Percentiles rank a stretch among this genome's conserved stretches.
Conservation (phyloP, 257 asterid genomes). For the Solanum infundibuliforme region DNA sequence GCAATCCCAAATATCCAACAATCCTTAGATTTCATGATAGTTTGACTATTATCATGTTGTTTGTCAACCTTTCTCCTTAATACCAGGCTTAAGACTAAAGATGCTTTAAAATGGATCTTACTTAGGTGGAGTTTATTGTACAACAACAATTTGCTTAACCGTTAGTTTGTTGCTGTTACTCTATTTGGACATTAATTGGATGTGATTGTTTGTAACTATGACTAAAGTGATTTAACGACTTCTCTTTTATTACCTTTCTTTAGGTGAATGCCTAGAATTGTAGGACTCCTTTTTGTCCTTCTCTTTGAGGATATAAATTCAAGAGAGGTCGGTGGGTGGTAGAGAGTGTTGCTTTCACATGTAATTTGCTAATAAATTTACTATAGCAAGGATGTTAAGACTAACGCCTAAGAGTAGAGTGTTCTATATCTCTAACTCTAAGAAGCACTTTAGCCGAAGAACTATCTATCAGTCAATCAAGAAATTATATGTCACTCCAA, state of each 20-base stretch:
- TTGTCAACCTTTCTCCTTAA: not conserved
- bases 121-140: not conserved
- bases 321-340: not conserved
- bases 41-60: not conserved
- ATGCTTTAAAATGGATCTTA: not conserved
- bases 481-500: not conserved
- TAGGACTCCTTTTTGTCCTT: not conserved
- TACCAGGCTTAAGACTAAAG: not conserved
- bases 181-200: not conserved
- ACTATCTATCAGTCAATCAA: not conserved
- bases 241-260: not conserved
- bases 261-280: not conserved
- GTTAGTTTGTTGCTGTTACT: not conserved
- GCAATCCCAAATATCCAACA: not conserved
- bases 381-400: not conserved
- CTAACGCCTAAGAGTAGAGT: not conserved
- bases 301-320: not conserved
- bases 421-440: not conserved
- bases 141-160: not conserved
- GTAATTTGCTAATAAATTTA: not conserved
- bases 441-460: not conserved
- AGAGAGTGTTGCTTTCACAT: not conserved
- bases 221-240: not conserved
- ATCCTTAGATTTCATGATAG: not conserved
- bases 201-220: not conserved